Conservation (phyloP, 2,329 filamentous ascomycete species). For the Colletotrichum limetticola region DNA sequence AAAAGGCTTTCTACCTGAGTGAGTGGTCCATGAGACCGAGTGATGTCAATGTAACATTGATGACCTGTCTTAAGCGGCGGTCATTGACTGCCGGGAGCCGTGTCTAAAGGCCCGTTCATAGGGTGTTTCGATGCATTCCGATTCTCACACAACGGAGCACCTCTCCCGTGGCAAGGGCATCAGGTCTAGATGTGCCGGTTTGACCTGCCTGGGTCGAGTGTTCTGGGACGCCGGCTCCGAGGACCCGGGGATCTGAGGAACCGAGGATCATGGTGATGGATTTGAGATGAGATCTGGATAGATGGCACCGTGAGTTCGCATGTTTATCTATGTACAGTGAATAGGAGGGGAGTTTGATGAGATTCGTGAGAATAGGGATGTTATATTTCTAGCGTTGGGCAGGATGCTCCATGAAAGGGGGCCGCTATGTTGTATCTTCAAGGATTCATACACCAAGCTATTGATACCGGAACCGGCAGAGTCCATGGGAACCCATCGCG, state of each 20-base stretch:
- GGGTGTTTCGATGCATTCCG: neutral
- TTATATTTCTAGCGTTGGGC: no score
- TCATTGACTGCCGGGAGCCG: neutral
- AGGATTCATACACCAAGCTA: no score
- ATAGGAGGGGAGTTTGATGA: neutral
- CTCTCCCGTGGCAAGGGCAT: neutral
- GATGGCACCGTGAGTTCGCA: neutral
- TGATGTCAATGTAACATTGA: neutral
- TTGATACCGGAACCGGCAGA: no score
- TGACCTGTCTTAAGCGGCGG: no score
- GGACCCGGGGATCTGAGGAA: no score
- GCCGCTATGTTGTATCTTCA: no score
- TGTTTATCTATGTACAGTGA: no score
- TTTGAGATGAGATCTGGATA: neutral
- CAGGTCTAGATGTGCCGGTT: neutral
- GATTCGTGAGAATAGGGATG: no score
- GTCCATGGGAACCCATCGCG: no score
- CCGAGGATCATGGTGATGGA: neutral
- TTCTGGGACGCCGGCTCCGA: neutral
- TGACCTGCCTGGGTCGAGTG: neutral
- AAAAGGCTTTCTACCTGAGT: no score
- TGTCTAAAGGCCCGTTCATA: neutral
- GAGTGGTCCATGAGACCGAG: no score
- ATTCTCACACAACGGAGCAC: neutral
- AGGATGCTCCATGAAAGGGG: no score